Evolutionary conservation across 2,329 filamentous ascomycete species (phyloP).

Genomic region (Neobulgaria alba): DNA sequence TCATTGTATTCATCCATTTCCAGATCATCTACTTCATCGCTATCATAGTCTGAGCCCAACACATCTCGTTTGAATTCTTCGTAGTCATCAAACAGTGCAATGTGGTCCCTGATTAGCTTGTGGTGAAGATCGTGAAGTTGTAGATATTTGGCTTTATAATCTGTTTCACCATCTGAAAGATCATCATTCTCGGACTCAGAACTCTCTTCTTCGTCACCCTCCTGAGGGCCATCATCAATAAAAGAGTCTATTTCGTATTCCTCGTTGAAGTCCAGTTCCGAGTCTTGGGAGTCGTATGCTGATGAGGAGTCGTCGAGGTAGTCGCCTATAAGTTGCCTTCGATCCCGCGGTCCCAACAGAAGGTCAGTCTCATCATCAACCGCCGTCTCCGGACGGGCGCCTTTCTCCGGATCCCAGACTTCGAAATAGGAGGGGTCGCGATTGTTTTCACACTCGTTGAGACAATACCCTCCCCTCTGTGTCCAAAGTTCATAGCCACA

Average conservation of each 20-base stretch:
- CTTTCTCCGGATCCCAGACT: constrained; percentile 2
- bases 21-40: constrained; percentile 8
- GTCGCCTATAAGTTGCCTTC: constrained; percentile 6
- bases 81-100: constrained; percentile 3
- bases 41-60: constrained; percentile 12
- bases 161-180: constrained; percentile 12
- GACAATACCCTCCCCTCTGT: constrained; percentile 14
- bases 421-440: constrained; percentile 14
- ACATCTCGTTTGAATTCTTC: constrained; percentile 12
- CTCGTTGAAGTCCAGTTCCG: constrained; percentile 8
- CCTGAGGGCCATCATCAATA: constrained; percentile 16
- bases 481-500: constrained; percentile 23
- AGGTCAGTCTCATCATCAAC: constrained; percentile 10
- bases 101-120: constrained; percentile 3
- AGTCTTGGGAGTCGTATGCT: constrained; percentile 26
- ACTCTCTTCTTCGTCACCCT: constrained; percentile 4
- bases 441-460: constrained; percentile 10
- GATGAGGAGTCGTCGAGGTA: constrained; percentile 22
- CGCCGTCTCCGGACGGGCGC: constrained; percentile 1
- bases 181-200: constrained; percentile 6
- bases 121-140: constrained; percentile 6
- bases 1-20: constrained; percentile 11
- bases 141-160: constrained; percentile 17
- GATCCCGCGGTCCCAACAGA: neutral
- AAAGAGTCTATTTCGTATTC: constrained; percentile 23